Evolutionary conservation across 2,329 filamentous ascomycete genomes (phyloP), one percentile per base, ranked within the genome.

Genomic region (Fusarium nurragi): DNA sequence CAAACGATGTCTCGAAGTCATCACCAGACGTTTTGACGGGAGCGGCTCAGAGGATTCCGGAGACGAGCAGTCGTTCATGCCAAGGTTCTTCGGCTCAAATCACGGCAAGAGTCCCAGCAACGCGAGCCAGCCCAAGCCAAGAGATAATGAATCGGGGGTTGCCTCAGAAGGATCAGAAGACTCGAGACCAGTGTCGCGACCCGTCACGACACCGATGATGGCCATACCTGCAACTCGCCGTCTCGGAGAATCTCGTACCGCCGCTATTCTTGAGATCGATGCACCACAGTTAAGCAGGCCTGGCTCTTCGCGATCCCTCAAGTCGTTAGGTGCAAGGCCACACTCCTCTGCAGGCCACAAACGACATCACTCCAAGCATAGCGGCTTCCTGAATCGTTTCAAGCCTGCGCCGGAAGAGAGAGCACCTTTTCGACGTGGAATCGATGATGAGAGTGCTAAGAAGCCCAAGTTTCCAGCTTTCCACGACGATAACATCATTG

Each of bases 401-500:
- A 95, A 91, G 74, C 77, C 86, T 8, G 82, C 84, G 7, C 81
- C 88, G 18, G 92, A 96, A 58, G 92, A 97, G 62, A 86, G 92
- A 55, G 94, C 92, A 0, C 95, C 95, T 0, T 98, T 98, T 68
- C 92, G 93, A 52, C 90, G 90, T 57, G 84, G 88, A 12, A 81
- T 84, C 18, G 88, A 81, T 11, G 87, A 96, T 49, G 90, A 93
- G 57, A 79, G 84, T 44, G 80, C 83, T 5, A 87, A 85, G 64
- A 90, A 88, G 64, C 81, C 87, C 9, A 87, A 88, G 38, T 84
- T 97, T 32, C 90, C 94, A 16, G 93, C 93, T n/a, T 98, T 99
- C 70, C 95, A 99, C 75, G 93, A 95, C 73, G 95, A 99, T 80
- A 98, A 95, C 73, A 97, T 99, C 69, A 98, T 99, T 69, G 95